Base-by-base conservation (phyloP, 148 eudicot genomes). In the Diospyros kaki region DNA sequence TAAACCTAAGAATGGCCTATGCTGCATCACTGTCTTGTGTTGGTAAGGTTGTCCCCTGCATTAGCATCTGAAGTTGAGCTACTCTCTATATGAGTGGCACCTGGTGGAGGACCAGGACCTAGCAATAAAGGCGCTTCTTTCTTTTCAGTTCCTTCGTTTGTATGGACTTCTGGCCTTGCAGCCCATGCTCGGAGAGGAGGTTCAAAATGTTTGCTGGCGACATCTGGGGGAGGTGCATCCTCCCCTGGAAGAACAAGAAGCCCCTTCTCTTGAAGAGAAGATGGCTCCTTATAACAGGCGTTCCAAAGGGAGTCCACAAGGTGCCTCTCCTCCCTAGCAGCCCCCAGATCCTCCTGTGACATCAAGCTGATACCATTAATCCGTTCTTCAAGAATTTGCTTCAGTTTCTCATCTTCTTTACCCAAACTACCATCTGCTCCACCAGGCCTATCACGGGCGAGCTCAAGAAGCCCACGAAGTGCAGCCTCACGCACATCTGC, bases 151-250 rank as follows among this genome's bases (percentile, higher is more conserved):
- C 66, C 74, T 8, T 88, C 65, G 50, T 75, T 72, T 12, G 66
- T 46, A 51, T 76, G 82, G 14, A 76, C 73, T 48, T 84, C 80
- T 3, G 78, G 79, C n/a, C 82, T 81, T 1, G 96, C 89, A 64
- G 98, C 89, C 88, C 85, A 92, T 5, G 92, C 98, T 58, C 98
- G 77, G 51, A 92, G 87, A 71, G 96, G 94, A 28, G 96, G 93
- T 74, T 90, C 89, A 72, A 92, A 94, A 73, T 86, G 87, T 68
- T 82, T 75, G 75, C 93, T 80, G 5, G 97, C 97, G 52, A 94
- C 97, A 83, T 94, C 98, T 0, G 97, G 93, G 13, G 97, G 89
- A 41, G 78, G 91, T 9, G 72, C 84, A 68, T 91, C 97, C 53
- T 94, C 98, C 3, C 92, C 98, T 0, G 95, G 92, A 68, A 94